A percentile compares a stretch with the other conserved stretches of the same genome.
Evolutionary conservation across 176 grass and related monocot species (phyloP).

Genomic region (Carex pumila): DNA sequence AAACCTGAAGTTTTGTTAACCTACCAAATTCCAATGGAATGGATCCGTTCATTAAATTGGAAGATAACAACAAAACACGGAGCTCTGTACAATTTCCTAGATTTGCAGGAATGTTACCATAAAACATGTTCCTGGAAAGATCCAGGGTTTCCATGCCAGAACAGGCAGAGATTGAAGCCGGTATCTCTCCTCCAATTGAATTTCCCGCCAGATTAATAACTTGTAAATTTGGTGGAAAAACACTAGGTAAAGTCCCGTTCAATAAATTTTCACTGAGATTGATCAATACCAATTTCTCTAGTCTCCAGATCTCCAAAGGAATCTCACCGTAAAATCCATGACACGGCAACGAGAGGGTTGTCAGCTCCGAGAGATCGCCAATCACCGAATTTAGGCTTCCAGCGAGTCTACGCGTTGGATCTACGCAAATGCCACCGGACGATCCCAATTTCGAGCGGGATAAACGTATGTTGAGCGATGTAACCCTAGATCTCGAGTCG

Average conservation of each 20-base stretch:
- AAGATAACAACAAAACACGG: conserved; percentile 47
- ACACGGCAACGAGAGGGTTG: conserved; percentile 39
- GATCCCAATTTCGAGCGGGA: conserved; percentile 13
- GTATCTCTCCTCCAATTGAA: conserved; percentile 54
- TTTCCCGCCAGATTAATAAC: conserved; percentile 55
- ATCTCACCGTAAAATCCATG: conserved; percentile 53
- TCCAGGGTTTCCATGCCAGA: conserved; percentile 41
- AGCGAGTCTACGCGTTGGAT: neutral
- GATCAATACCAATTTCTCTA: conserved; percentile 56
- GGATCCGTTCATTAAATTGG: conserved; percentile 54
- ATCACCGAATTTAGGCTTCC: conserved; percentile 40
- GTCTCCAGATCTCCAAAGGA: conserved; percentile 66
- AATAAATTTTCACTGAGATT: conserved; percentile 64
- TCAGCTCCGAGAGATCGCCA: conserved; percentile 52
- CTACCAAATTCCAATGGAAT: conserved; percentile 61
- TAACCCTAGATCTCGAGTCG: conserved; percentile 50
- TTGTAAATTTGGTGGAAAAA: conserved; percentile 46
- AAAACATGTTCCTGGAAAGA: conserved; percentile 67
- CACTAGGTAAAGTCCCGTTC: conserved; percentile 41
- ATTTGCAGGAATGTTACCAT: conserved; percentile 51
- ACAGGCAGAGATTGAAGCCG: conserved; percentile 40
- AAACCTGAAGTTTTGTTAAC: conserved; percentile 50
- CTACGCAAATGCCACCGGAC: conserved; percentile 13
- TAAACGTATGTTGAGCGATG: conserved; percentile 34
- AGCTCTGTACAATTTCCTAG: conserved; percentile 52